Conservation (phyloP, 169 alveolate species). For the Plasmodium vinckei region DNA sequence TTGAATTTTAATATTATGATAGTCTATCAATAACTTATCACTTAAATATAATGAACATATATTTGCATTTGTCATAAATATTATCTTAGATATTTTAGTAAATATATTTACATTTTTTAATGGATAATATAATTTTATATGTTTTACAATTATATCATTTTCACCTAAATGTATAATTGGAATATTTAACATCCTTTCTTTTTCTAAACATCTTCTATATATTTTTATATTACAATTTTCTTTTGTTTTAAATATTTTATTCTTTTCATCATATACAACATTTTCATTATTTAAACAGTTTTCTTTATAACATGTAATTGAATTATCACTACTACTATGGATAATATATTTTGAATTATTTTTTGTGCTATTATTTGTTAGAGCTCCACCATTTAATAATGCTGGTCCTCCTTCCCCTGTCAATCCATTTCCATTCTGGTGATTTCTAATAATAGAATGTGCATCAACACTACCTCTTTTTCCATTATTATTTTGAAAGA, state of each 20-base stretch:
- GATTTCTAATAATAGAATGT: too few species aligned
- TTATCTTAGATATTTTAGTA: conserved; percentile 54
- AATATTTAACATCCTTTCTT: conserved; percentile 38
- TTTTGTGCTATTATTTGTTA: neutral
- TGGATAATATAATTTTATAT: conserved; percentile 65
- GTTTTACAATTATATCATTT: conserved; percentile 56
- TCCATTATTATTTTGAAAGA: too few species aligned
- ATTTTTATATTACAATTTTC: conserved; percentile 70
- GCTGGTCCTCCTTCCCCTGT: too few species aligned
- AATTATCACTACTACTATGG: conserved; percentile 2
- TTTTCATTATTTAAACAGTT: conserved; percentile 58
- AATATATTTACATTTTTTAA: conserved; percentile 44
- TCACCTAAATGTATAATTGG: conserved; percentile 68
- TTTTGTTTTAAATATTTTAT: conserved; percentile 55
- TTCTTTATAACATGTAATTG: conserved; percentile 41
- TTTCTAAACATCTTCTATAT: conserved; percentile 57
- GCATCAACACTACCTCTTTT: too few species aligned
- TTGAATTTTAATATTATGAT: conserved; percentile 38
- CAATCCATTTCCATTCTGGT: too few species aligned
- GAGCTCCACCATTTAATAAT: too few species aligned
- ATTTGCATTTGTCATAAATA: conserved; percentile 58
- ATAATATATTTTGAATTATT: neutral
- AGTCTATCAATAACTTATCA: conserved; percentile 35
- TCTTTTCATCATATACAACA: conserved; percentile 50
- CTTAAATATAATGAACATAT: conserved; percentile 46